Evolutionary conservation across 768 basidiomycete genomes (phyloP).

Genomic region (Leccinum disarticulatum): DNA sequence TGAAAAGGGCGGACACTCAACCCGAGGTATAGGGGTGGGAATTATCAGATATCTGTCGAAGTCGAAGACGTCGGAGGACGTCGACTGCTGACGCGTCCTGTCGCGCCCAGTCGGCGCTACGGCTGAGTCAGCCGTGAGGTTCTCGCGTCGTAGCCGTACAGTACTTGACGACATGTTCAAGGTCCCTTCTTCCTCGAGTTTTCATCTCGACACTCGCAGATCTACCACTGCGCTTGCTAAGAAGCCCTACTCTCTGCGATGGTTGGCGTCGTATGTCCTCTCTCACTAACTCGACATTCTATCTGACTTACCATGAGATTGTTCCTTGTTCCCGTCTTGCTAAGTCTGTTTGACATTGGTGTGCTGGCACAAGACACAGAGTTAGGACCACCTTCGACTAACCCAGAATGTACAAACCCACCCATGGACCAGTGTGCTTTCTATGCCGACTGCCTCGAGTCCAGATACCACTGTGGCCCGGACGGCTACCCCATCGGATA

Average conservation of each 20-base stretch:
- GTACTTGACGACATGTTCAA: background rate
- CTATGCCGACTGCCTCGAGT: background rate
- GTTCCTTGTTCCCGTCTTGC: background rate
- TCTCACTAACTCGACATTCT: background rate
- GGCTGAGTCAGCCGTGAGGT: too few species aligned
- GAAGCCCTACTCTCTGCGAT: background rate
- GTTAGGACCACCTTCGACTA: background rate
- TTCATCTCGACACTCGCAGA: background rate
- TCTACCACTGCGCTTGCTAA: background rate
- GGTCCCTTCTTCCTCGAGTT: too few species aligned
- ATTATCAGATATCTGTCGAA: too few species aligned
- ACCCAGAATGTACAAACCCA: slow-evolving; percentile 29
- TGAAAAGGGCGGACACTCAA: too few species aligned
- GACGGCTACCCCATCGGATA: background rate
- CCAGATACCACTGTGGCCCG: background rate
- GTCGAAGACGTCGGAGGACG: too few species aligned
- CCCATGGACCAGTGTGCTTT: slow-evolving; percentile 39
- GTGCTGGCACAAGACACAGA: background rate
- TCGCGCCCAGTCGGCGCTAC: too few species aligned
- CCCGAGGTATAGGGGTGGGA: too few species aligned
- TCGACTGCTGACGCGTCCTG: too few species aligned
- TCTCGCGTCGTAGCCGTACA: too few species aligned
- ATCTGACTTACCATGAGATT: background rate
- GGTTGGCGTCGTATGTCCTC: background rate
- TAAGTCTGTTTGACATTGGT: background rate